Conservation (phyloP, 1,139 yeast genomes). For the Yamadazyma mexicana region DNA sequence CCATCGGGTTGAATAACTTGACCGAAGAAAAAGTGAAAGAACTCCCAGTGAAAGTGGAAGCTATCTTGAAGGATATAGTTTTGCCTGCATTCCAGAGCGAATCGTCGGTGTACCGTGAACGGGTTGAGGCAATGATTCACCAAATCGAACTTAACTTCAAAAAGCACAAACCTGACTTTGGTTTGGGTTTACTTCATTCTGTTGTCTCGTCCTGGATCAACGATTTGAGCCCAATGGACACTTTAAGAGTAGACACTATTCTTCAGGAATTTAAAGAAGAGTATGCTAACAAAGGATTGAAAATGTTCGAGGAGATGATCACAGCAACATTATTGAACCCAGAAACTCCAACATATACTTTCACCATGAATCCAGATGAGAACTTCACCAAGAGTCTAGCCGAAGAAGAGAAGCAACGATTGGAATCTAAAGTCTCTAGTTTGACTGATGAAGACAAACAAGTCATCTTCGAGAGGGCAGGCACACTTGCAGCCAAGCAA, state of each 20-base stretch:
- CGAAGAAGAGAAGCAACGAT: conserved; percentile 56
- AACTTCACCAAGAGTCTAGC: conserved; percentile 49
- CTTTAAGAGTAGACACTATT: conserved; percentile 64
- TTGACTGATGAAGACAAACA: conserved; percentile 59
- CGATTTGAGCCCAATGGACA: conserved; percentile 66
- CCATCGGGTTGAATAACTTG: conserved; percentile 84
- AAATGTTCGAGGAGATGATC: conserved; percentile 59
- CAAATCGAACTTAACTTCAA: conserved; percentile 83
- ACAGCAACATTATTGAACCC: conserved; percentile 48
- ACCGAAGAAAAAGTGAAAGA: conserved; percentile 47
- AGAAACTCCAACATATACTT: conserved; percentile 59
- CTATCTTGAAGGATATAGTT: conserved; percentile 36
- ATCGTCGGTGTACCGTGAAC: conserved; percentile 54
- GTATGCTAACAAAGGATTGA: conserved; percentile 52
- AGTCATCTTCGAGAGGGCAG: conserved; percentile 60
- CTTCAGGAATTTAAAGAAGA: conserved; percentile 62
- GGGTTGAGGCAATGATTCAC: conserved; percentile 82
- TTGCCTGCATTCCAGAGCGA: conserved; percentile 40
- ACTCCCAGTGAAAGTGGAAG: conserved; percentile 46
- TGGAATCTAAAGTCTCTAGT: conserved; percentile 41
- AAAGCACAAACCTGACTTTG: conserved; percentile 89
- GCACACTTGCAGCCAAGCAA: conserved; percentile 61
- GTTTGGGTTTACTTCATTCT: conserved; percentile 72
- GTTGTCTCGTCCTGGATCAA: conserved; percentile 85
- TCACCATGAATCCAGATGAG: conserved; percentile 72